Base-by-base conservation (phyloP, 306 rosid genomes). In the Cucumis melo region DNA sequence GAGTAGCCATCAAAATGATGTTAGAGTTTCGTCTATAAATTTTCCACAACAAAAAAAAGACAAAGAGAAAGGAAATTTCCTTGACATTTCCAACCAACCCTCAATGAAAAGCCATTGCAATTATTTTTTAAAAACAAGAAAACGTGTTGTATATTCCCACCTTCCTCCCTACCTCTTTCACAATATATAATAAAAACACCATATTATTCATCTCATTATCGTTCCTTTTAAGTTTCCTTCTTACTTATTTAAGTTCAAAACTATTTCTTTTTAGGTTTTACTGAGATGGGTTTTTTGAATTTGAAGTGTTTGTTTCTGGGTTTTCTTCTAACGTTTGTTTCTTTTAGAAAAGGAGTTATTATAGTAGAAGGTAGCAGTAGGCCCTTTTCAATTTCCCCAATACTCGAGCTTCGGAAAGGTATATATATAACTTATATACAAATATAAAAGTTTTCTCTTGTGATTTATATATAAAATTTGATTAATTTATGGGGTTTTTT, bases 291-390 rank as follows among this genome's bases (percentile, higher is more conserved):
- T 66, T 41, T 39, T 20, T 5, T 10, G 19, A n/a, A n/a, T n/a
- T 10, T 16, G 6, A 73, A n/a, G 46, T 24, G 61, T 29, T 71
- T 77, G 60, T 66, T 86, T 41, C 19, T 78, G 77, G 17, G 82
- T 73, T 19, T 83, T 58, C 67, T 83, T 74, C 24, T 74, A 15
- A n/a, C 41, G n/a, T 34, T 58, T 34, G 67, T 63, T 77, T 55
- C 73, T 55, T 72, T 79, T 4, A 80, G 60, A 8, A 66, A 75
- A 53, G 73, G 83, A 58, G 13, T 46, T 13, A 46, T 41, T 9
- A 80, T 78, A 32, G 36, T 32, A 23, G 78, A 56, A 36, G 76
- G 78, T 76, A 46, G 53, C 0, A 79, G 79, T 16, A 86, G 85
- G 75, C 71, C 77, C 41, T 66, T 83, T 29, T 74, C 82, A 41